phyloP scores from a whole-genome alignment of 2,329 filamentous ascomycete species.

The Tympanopsis confertula region DNA sequence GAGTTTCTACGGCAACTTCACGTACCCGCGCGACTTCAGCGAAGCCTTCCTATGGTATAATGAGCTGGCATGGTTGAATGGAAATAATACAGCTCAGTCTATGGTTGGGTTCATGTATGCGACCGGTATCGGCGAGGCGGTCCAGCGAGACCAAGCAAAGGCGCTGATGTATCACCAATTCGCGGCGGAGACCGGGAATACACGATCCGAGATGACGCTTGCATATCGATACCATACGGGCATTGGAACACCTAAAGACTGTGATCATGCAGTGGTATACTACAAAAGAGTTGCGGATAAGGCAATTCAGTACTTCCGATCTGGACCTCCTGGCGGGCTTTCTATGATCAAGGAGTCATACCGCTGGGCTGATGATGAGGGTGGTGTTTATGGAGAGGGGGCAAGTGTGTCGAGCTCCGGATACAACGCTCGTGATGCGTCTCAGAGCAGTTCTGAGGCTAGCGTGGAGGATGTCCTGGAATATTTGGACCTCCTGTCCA shows the following conservation, averaged over 20 bases:
- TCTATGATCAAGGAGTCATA: slow-evolving; percentile 49
- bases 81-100: slow-evolving; percentile 61
- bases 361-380: slow-evolving; percentile 57
- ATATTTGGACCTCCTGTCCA: slow-evolving; percentile 61
- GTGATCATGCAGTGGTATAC: slow-evolving; percentile 54
- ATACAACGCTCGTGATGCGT: slow-evolving; percentile 44
- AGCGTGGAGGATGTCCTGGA: slow-evolving; percentile 61
- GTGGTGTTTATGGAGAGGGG: slow-evolving; percentile 64
- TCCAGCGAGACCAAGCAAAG: slow-evolving; percentile 57
- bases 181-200: slow-evolving; percentile 54
- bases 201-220: slow-evolving; percentile 61
- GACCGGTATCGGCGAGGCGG: slow-evolving; percentile 54
- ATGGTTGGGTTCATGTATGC: slow-evolving; percentile 69
- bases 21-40: slow-evolving; percentile 53
- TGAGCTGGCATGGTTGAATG: slow-evolving; percentile 45
- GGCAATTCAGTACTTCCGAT: slow-evolving; percentile 54
- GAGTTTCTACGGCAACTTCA: slow-evolving; percentile 66
- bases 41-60: slow-evolving; percentile 54
- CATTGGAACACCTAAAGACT: slow-evolving; percentile 54
- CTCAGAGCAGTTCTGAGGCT: slow-evolving; percentile 47
- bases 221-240: slow-evolving; percentile 60
- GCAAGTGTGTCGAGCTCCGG: slow-evolving; percentile 60
- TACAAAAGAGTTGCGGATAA: slow-evolving; percentile 63
- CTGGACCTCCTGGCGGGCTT: slow-evolving; percentile 58
- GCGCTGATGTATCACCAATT: slow-evolving; percentile 63